A percentile compares a stretch with the other conserved stretches of the same genome.
These are phyloP conservation scores for Bipolaris bicolor DNA, from an alignment of 2,329 filamentous ascomycete genomes.

Conservation along the genomic window DNA sequence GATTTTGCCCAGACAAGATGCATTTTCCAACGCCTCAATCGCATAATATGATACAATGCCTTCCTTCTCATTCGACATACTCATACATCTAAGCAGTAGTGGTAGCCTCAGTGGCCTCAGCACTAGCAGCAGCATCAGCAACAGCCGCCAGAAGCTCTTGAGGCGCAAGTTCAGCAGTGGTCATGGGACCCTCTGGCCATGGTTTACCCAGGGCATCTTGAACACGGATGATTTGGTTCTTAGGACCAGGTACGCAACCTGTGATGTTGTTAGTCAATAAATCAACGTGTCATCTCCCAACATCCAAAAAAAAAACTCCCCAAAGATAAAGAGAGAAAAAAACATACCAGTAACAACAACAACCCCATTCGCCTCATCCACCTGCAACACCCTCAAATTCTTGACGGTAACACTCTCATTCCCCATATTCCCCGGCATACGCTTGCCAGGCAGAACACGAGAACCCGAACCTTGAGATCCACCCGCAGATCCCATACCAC, in stretches of 20 bases:
- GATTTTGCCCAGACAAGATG: too few relatives aligned
- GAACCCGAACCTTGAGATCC: slow-evolving; percentile 91
- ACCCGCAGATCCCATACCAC: slow-evolving; percentile 87
- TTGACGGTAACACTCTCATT: slow-evolving; percentile 86
- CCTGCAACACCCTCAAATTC: slow-evolving; percentile 86
- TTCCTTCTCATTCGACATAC: neutral
- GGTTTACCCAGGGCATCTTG: slow-evolving; percentile 92
- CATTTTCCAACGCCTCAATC: neutral
- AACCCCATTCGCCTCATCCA: slow-evolving; percentile 85
- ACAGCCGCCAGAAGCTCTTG: slow-evolving; percentile 16
- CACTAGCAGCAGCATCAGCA: slow-evolving; percentile 3
- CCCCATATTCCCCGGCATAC: slow-evolving; percentile 97
- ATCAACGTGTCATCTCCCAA: neutral
- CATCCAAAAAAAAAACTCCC: too few relatives aligned
- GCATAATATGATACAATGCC: slow-evolving; percentile 17
- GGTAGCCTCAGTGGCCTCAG: slow-evolving; percentile 16
- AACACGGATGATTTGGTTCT: slow-evolving; percentile 81
- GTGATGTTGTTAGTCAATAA: slow-evolving; percentile 5
- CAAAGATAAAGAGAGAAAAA: too few relatives aligned
- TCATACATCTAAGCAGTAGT: slow-evolving; percentile 9
- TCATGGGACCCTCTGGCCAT: slow-evolving; percentile 63
- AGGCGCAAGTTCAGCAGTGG: slow-evolving; percentile 27
- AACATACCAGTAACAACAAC: slow-evolving; percentile 80
- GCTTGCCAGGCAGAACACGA: slow-evolving; percentile 92
- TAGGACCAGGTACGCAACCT: slow-evolving; percentile 82